phyloP scores from a whole-genome alignment of 495 filamentous ascomycete genomes.

The Trichoderma gamsii region DNA sequence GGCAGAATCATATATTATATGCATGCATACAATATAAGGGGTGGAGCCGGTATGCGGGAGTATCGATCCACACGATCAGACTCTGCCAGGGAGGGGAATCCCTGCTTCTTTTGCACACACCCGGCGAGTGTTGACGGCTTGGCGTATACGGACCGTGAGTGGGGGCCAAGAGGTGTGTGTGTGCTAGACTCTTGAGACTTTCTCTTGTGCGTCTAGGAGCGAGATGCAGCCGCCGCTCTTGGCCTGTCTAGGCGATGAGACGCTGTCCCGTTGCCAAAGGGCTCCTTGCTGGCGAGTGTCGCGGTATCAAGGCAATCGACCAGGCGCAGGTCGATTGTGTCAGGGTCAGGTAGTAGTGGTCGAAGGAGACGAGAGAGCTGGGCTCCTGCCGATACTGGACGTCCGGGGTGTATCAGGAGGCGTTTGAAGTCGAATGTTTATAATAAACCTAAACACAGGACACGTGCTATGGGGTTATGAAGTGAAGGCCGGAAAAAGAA shows the following conservation, averaged over 20 bases:
- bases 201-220: background rate
- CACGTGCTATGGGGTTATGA: background rate
- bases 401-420: background rate
- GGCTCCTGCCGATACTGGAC: background rate
- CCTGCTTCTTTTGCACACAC: background rate
- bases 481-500: too few species aligned
- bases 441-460: too few species aligned
- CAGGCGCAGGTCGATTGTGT: background rate
- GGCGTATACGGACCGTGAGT: conserved; percentile 10
- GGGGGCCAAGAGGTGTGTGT: conserved; percentile 8
- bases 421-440: background rate
- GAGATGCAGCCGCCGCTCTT: conserved; percentile 2
- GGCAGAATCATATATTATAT: background rate
- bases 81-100: conserved; percentile 9
- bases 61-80: conserved; percentile 7
- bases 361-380: background rate
- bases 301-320: background rate
- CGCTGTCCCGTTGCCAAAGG: background rate
- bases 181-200: background rate
- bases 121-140: background rate
- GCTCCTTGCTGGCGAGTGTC: background rate
- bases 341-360: background rate
- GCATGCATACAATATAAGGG: background rate
- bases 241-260: conserved; percentile 3
- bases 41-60: background rate